These are phyloP conservation scores for Eucalyptus marginata DNA, from an alignment of 345 rosid species.

Conservation along the genomic window DNA sequence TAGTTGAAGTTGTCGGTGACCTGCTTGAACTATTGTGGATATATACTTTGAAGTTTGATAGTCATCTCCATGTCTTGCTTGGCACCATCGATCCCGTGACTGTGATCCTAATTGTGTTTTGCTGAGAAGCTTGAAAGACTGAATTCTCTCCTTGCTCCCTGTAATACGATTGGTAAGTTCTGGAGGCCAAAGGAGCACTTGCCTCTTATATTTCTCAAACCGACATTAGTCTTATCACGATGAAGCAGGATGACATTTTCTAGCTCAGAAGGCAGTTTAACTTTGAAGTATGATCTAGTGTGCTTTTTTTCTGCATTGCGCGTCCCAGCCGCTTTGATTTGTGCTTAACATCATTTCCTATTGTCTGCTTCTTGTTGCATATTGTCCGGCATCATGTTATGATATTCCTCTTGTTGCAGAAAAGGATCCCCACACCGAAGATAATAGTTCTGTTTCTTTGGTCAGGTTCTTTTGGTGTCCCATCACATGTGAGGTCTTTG, in stretches of 20 bases:
- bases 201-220: background rate
- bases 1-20: background rate
- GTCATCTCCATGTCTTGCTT: background rate
- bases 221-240: background rate
- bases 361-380: background rate
- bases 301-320: background rate
- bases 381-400: background rate
- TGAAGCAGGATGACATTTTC: background rate
- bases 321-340: background rate
- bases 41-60: background rate
- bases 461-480: background rate
- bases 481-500: background rate
- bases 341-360: background rate
- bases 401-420: background rate
- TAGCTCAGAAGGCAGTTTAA: background rate
- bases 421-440: background rate
- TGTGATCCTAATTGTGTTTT: background rate
- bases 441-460: background rate
- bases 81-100: background rate
- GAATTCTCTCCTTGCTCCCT: background rate
- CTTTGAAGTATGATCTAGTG: background rate
- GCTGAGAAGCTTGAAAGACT: background rate
- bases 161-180: background rate
- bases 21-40: background rate
- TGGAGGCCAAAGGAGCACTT: background rate